A percentile compares a stretch with the other conserved stretches of the same genome.
phyloP scores from a whole-genome alignment of 306 rosid species.

The Leucaena leucocephala region DNA sequence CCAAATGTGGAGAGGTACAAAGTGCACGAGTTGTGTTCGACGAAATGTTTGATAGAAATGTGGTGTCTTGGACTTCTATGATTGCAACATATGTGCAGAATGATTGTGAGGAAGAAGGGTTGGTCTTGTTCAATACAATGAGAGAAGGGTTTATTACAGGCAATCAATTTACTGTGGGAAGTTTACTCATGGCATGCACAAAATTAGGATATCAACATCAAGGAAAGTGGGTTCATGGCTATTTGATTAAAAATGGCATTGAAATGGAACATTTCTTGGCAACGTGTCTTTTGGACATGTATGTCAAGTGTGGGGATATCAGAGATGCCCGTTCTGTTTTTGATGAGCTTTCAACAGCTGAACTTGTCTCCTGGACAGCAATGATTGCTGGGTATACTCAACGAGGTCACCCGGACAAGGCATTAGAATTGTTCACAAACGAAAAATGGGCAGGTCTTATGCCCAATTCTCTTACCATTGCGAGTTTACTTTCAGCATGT shows the following conservation, averaged over 20 bases:
- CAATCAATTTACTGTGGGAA: conserved; percentile 61
- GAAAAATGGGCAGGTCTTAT: conserved; percentile 46
- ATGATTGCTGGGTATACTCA: conserved; percentile 81
- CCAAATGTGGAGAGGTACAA: conserved; percentile 50
- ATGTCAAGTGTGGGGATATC: conserved; percentile 67
- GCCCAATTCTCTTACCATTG: conserved; percentile 65
- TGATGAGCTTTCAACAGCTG: conserved; percentile 48
- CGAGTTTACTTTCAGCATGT: conserved; percentile 77
- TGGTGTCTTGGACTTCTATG: conserved; percentile 82
- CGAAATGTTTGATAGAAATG: conserved; percentile 49
- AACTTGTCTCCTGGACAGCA: conserved; percentile 81
- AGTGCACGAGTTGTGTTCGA: conserved; percentile 54
- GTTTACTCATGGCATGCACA: conserved; percentile 60
- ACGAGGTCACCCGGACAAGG: conserved; percentile 54
- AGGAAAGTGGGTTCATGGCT: conserved; percentile 78
- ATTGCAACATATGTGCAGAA: conserved; percentile 74
- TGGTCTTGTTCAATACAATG: conserved; percentile 65
- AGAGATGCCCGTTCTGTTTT: conserved; percentile 64
- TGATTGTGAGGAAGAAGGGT: conserved; percentile 58
- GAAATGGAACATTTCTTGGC: conserved; percentile 45
- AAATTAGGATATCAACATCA: conserved; percentile 65
- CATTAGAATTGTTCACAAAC: conserved; percentile 53
- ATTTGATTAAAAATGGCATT: conserved; percentile 55
- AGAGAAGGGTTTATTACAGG: conserved; percentile 59
- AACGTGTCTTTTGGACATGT: conserved; percentile 66